Evolutionary conservation across 257 asterid genomes (phyloP).

Genomic region (Rehmannia glutinosa): DNA sequence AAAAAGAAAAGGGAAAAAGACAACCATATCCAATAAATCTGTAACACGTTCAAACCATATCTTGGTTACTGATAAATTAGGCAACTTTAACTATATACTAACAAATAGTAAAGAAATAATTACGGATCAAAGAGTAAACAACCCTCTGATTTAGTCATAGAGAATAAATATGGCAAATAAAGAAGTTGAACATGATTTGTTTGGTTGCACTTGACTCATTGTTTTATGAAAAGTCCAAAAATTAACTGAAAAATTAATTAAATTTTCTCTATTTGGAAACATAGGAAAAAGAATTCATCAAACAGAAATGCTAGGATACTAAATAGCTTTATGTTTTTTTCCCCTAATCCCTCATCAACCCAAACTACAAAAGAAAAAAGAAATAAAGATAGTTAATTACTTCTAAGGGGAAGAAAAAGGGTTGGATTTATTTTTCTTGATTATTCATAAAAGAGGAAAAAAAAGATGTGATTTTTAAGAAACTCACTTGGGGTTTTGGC

Average conservation of each 20-base stretch:
- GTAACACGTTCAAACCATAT: slow-evolving; percentile 39
- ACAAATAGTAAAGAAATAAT: slow-evolving; percentile 13
- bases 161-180: slow-evolving; percentile 10
- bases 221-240: background rate
- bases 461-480: background rate
- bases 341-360: no score
- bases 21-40: slow-evolving; percentile 41
- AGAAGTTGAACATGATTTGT: no score
- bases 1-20: slow-evolving; percentile 20
- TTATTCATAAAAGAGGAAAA: background rate
- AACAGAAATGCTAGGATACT: no score
- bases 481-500: slow-evolving; percentile 87
- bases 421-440: background rate
- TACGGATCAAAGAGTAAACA: slow-evolving; percentile 17
- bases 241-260: slow-evolving; percentile 11
- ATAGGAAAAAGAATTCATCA: background rate
- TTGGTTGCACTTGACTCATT: no score
- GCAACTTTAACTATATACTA: slow-evolving; percentile 23
- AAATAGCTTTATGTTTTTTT: no score
- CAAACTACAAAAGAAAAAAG: background rate
- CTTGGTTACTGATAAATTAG: slow-evolving; percentile 19
- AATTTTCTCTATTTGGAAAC: slow-evolving; percentile 12
- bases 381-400: background rate
- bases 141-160: slow-evolving; percentile 27
- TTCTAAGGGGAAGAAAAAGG: background rate